These are phyloP conservation scores for Fragaria vesca DNA, from an alignment of 306 rosid species.

Conservation along the genomic window DNA sequence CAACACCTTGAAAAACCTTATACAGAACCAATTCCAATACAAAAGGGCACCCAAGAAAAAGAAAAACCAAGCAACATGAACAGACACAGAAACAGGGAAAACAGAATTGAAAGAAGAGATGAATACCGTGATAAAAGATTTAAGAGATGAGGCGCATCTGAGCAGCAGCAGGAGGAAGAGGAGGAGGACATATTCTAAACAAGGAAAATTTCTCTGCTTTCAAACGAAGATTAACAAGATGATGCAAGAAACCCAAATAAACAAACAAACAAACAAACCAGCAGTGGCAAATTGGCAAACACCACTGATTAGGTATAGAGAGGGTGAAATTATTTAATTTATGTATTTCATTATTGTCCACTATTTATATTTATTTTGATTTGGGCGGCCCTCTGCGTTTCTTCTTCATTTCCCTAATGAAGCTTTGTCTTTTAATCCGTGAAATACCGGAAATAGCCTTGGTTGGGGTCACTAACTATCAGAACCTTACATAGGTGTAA, in stretches of 20 bases:
- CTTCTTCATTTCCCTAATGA: neutral
- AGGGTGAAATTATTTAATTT: neutral
- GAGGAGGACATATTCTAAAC: neutral
- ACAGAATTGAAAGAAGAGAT: neutral
- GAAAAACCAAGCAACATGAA: neutral
- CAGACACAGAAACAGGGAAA: neutral
- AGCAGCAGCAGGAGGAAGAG: neutral
- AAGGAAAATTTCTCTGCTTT: neutral
- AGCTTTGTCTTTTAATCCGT: neutral
- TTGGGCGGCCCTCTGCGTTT: neutral
- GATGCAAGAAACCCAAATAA: neutral
- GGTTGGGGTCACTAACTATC: neutral
- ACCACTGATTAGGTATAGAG: neutral
- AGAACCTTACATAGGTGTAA: neutral
- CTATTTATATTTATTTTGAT: neutral
- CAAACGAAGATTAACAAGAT: neutral
- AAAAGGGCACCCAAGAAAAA: neutral
- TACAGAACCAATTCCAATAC: neutral
- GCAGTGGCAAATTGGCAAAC: neutral
- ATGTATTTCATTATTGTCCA: neutral
- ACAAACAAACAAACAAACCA: neutral
- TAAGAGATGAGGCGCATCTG: conserved; percentile 26
- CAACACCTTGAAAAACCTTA: neutral
- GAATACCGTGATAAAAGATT: conserved; percentile 18
- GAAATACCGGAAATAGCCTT: neutral